phyloP scores from a whole-genome alignment of 768 basidiomycete genomes.

The Gloeophyllum trabeum region DNA sequence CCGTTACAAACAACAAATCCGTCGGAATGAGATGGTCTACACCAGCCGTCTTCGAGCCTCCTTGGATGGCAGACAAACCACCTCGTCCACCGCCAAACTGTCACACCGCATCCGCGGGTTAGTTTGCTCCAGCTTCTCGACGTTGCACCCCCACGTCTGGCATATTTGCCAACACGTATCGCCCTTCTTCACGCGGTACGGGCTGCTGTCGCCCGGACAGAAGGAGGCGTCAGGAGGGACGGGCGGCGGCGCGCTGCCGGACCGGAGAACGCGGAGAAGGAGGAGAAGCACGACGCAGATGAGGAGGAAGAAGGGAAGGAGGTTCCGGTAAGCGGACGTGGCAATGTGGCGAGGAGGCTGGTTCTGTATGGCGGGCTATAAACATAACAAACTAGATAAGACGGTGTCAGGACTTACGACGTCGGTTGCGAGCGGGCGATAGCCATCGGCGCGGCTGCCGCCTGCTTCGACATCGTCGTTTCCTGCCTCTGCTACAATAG shows the following conservation, averaged over 20 bases:
- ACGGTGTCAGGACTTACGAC: background rate
- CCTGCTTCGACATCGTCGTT: background rate
- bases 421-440: background rate
- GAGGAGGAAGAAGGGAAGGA: slow-evolving; percentile 8
- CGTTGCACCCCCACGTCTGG: background rate
- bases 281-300: slow-evolving; percentile 7
- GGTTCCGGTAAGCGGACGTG: slow-evolving; percentile 3
- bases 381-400: background rate
- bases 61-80: background rate
- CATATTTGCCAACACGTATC: slow-evolving; percentile 8
- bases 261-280: slow-evolving; percentile 5
- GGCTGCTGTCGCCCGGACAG: slow-evolving; percentile 4
- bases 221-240: background rate
- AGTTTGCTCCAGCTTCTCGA: background rate
- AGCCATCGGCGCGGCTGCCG: background rate
- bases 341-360: background rate
- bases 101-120: background rate
- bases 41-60: background rate
- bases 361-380: background rate
- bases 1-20: too few species aligned
- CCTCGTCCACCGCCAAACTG: background rate
- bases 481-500: background rate
- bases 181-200: slow-evolving; percentile 5
- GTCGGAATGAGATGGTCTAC: too few species aligned
- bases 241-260: too few species aligned